Conservation (phyloP, 2,329 filamentous ascomycete genomes). For the Teratosphaeria epicoccoides region DNA sequence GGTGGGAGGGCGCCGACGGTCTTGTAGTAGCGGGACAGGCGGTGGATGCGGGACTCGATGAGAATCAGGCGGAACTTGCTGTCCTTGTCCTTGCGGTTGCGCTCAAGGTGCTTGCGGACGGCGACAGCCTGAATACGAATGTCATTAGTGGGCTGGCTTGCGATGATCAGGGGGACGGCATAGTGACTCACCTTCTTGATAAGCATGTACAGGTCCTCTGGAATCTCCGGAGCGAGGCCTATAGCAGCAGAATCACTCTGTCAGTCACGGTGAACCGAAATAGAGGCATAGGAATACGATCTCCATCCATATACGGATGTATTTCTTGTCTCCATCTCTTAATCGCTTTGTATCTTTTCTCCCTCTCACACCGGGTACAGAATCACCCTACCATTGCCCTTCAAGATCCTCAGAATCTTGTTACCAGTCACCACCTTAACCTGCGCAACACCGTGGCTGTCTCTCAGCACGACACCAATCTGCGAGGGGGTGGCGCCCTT, state of each 20-base stretch:
- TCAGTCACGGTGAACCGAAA: conserved; percentile 32
- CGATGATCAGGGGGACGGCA: background rate
- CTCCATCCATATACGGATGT: background rate
- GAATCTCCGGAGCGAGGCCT: conserved; percentile 98
- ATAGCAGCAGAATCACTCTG: conserved; percentile 34
- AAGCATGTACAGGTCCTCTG: conserved; percentile 99
- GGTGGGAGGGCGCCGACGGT: conserved; percentile 73
- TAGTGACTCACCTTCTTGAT: conserved; percentile 84
- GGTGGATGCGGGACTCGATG: conserved; percentile 99
- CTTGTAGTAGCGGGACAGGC: conserved; percentile 99
- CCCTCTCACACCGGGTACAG: conserved; percentile 27
- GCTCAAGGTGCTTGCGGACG: conserved; percentile 99
- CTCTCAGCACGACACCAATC: conserved; percentile 97
- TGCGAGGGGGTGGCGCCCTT: conserved; percentile 98
- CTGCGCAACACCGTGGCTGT: conserved; percentile 95
- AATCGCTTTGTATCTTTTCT: conserved; percentile 8
- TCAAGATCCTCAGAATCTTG: conserved; percentile 99
- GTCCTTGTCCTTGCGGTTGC: conserved; percentile 99
- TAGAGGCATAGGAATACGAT: conserved; percentile 30
- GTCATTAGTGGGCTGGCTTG: background rate
- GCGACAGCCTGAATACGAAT: conserved; percentile 60
- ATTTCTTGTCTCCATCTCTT: conserved; percentile 15
- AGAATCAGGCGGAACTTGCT: conserved; percentile 99
- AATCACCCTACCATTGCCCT: conserved; percentile 78
- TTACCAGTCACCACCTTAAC: conserved; percentile 98